Conservation (phyloP, 441 rosid species). For the Corymbia citriodora region DNA sequence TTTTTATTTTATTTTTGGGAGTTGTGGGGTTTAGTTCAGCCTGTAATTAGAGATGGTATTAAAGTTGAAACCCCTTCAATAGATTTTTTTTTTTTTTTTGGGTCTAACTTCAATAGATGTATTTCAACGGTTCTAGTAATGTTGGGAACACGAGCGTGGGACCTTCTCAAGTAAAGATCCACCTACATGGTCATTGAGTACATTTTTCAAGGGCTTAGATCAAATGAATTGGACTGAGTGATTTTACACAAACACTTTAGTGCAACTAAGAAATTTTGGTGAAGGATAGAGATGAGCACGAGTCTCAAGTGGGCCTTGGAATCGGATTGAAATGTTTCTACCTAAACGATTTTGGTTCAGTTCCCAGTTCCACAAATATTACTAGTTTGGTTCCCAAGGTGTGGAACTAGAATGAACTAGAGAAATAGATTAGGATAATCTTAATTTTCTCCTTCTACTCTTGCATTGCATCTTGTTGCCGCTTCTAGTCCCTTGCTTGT, state of each 20-base stretch:
- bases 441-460: neutral
- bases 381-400: rapidly evolving
- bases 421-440: neutral
- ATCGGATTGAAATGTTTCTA: rapidly evolving
- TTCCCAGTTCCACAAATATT: rapidly evolving
- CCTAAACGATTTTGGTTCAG: rapidly evolving
- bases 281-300: neutral
- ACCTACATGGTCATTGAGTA: neutral
- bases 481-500: neutral
- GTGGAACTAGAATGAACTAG: rapidly evolving
- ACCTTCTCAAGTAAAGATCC: neutral
- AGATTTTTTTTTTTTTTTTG: no score
- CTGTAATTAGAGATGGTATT: neutral
- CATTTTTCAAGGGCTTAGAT: neutral
- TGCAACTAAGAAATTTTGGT: neutral
- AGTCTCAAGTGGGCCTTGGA: rapidly evolving
- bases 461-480: neutral
- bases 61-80: neutral
- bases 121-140: rapidly evolving
- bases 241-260: neutral
- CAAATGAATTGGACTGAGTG: neutral
- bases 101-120: neutral
- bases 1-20: no score
- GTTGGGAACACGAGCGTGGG: neutral
- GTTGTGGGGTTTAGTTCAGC: neutral